Evolutionary conservation across 495 filamentous ascomycete genomes (phyloP).

Genomic region (Neurospora intermedia): DNA sequence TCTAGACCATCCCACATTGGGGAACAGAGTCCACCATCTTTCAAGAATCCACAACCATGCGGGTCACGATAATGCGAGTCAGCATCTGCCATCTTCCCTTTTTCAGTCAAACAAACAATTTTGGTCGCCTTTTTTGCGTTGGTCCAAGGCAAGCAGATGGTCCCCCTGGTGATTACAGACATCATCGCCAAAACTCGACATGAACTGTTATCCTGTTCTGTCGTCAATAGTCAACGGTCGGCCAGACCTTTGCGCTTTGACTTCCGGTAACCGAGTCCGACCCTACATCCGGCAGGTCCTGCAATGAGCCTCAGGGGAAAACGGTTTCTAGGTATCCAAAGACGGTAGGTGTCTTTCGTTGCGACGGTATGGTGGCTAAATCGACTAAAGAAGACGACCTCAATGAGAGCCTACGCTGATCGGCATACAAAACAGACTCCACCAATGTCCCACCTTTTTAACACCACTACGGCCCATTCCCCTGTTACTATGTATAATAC

Average conservation of each 20-base stretch:
- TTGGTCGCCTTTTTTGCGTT: background rate
- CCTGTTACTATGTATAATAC: background rate
- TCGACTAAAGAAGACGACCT: background rate
- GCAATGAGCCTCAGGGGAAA: background rate
- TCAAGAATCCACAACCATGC: background rate
- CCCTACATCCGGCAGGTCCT: background rate
- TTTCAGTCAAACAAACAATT: background rate
- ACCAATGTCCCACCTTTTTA: background rate
- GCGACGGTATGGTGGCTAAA: background rate
- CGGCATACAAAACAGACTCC: background rate
- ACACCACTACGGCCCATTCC: background rate
- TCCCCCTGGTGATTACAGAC: background rate
- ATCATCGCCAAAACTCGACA: background rate
- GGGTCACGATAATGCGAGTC: background rate
- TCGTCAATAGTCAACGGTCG: background rate
- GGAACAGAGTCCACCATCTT: background rate
- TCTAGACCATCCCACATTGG: background rate
- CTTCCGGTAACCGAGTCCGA: background rate
- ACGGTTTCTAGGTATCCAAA: background rate
- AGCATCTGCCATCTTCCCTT: background rate
- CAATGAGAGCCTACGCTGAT: background rate
- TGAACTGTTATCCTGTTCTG: no score
- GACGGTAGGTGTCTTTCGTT: background rate
- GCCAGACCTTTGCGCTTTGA: background rate
- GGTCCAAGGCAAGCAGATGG: background rate